Conservation (phyloP, 2,329 filamentous ascomycete species). For the Xylariaceae sp. region DNA sequence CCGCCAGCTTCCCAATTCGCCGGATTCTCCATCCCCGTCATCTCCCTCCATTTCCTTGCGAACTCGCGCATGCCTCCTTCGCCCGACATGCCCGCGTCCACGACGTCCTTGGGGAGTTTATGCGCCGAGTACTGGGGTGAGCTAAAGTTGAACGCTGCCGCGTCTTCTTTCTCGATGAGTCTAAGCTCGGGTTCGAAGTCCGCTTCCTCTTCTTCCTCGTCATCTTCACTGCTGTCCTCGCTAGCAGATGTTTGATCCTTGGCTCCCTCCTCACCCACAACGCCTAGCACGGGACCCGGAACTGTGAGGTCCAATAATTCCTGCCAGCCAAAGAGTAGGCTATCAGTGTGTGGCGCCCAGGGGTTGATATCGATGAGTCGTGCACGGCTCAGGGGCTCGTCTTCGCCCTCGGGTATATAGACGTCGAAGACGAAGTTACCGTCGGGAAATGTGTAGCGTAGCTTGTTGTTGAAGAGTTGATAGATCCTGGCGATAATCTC, state of each 20-base stretch:
- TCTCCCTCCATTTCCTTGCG: constrained; percentile 65
- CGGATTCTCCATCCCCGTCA: constrained; percentile 32
- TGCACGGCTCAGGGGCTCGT: constrained; percentile 61
- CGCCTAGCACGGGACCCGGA: constrained; percentile 50
- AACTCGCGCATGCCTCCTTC: constrained; percentile 78
- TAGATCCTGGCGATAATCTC: constrained; percentile 63
- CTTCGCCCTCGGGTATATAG: constrained; percentile 68
- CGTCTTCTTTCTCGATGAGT: constrained; percentile 76
- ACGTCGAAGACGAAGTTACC: constrained; percentile 84
- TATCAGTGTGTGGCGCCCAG: constrained; percentile 86
- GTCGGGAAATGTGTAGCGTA: constrained; percentile 77
- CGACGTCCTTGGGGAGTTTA: constrained; percentile 90
- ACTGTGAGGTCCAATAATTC: constrained; percentile 73
- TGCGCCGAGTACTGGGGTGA: constrained; percentile 89
- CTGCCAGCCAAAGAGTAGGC: constrained; percentile 81
- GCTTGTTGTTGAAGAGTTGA: constrained; percentile 68
- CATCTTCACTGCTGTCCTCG: constrained; percentile 30
- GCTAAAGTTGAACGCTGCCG: constrained; percentile 80
- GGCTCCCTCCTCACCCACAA: constrained; percentile 34
- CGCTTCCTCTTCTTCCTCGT: constrained; percentile 42
- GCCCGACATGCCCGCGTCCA: constrained; percentile 62
- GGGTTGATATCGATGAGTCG: constrained; percentile 93
- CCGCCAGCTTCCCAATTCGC: constrained; percentile 26
- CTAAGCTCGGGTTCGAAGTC: constrained; percentile 71
- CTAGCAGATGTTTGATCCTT: constrained; percentile 34